Base-by-base conservation (phyloP, 2,329 filamentous ascomycete genomes). In the Colletotrichum sp. region DNA sequence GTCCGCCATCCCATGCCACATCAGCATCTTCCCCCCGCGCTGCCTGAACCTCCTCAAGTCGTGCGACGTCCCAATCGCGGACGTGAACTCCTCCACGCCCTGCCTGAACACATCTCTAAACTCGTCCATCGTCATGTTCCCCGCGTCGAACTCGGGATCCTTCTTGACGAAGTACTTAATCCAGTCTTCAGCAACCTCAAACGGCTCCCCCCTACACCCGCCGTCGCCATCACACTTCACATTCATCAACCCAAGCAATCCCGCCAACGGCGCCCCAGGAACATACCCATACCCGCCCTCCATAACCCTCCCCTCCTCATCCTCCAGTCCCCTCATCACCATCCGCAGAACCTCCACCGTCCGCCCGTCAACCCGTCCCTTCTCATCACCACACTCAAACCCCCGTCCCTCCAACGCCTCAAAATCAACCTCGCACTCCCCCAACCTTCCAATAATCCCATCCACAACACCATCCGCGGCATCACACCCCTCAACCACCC, bases 391-490 rank as follows among this genome's bases (percentile, higher is more conserved):
- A 6, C 81, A 82, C 1, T 63, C 9, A 30, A 78, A 52, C 0
- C 30, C 16, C 13, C 34, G 21, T 5, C 79, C 80, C 5, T 79
- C 72, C 1, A 79, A 28, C 0, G 55, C 65, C 2, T 16, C 63
- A 0, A 79, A 77, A 9, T 81, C 79, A 52, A 75, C 75, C 26
- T 32, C 63, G 39, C 75, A 77, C 60, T 36, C 52, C 13, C 28
- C 39, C 18, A 72, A 21, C 5, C 68, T 39, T 3, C 66, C 68
- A 52, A 91, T 84, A 71, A 90, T 87, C 26, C 81, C 83, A 77
- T 90, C 89, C 7, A 82, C 79, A 5, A 88, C 79, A 8, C 89
- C 88, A 78, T 90, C 89, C 52, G 85, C 84, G 8, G 77, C 77
- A 77, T 91, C 89, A 77, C 90, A 91, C 18, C 68, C 36, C 3